Base-by-base conservation (phyloP, 139 green algal species). In the Edaphochlamys debaryana region DNA sequence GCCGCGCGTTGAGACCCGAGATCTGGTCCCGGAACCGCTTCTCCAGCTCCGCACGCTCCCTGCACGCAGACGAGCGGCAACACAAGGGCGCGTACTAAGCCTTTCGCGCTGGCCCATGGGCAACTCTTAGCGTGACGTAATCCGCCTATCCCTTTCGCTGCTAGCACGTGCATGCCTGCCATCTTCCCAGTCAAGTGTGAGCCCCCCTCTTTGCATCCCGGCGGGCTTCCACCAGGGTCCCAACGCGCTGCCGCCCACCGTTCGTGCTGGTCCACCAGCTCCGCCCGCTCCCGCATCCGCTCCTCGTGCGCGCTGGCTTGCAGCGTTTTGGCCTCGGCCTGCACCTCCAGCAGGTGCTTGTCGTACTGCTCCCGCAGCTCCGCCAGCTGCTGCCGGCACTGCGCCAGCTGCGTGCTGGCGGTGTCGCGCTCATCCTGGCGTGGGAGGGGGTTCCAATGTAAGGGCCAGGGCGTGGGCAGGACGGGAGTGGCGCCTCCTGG, bases 321-420 rank as follows among this genome's bases (percentile, higher is more conserved):
- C 71, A 87, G 75, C 22, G 89, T 88, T 73, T 92, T 93, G 29
- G 79, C 70, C 6, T 91, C 75, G 19, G 92, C 92, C 80, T 91
- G 80, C 41, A 89, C 70, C 80, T 96, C 90, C 64, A 95, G 41
- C 40, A 92, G 32, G 30, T 92, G 87, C 80, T 87, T 85, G 66
- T 91, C 84, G 72, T 95, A 90, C 84, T 80, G n/a, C 77, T 95
- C 92, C 37, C 84, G 73, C 27, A 91, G 64, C 17, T 82, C 80
- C 6, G 87, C 74, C 66, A 94, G 86, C 76, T 93, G 89, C 42
- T 87, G 69, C 41, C 87, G 63, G 20, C 68, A 85, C 41, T 86
- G 72, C 5, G 40, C 41, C 67, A 94, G 84, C 71, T 88, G 64
- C 58, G 34, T 3, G 17, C 71, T 71, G 1, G 38, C 9, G 22